These are phyloP conservation scores for Malus fusca DNA, from an alignment of 306 rosid genomes.

Conservation along the genomic window DNA sequence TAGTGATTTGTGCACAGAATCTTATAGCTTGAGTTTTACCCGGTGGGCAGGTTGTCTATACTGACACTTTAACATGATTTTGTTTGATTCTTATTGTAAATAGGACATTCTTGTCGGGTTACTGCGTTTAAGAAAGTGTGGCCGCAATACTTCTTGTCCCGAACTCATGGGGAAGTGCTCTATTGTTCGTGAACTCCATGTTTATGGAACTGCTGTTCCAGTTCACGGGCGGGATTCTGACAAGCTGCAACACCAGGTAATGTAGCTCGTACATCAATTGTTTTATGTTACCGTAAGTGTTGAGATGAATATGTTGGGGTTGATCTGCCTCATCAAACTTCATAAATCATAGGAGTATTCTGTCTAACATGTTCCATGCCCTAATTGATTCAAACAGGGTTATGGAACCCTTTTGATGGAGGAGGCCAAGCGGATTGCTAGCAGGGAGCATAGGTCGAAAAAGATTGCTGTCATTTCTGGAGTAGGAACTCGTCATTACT, in stretches of 20 bases:
- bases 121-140: conserved; percentile 78
- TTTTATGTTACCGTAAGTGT: neutral
- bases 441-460: conserved; percentile 69
- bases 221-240: conserved; percentile 94
- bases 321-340: too few species aligned
- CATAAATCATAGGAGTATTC: neutral
- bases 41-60: neutral
- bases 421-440: conserved; percentile 82
- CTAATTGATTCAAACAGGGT: conserved; percentile 44
- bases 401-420: conserved; percentile 97
- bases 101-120: conserved; percentile 96
- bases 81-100: conserved; percentile 2
- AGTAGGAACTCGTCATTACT: conserved; percentile 92
- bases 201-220: conserved; percentile 97
- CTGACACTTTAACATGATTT: conserved; percentile 11
- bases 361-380: neutral
- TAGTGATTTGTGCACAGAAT: neutral
- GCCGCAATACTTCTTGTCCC: conserved; percentile 73
- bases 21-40: neutral
- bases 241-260: conserved; percentile 97
- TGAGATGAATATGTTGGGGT: neutral
- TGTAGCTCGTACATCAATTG: neutral
- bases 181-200: conserved; percentile 91
- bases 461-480: conserved; percentile 92
- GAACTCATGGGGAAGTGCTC: conserved; percentile 86